Conservation (phyloP, 352 stramenopile species). For the Phytophthora pseudosyringae region DNA sequence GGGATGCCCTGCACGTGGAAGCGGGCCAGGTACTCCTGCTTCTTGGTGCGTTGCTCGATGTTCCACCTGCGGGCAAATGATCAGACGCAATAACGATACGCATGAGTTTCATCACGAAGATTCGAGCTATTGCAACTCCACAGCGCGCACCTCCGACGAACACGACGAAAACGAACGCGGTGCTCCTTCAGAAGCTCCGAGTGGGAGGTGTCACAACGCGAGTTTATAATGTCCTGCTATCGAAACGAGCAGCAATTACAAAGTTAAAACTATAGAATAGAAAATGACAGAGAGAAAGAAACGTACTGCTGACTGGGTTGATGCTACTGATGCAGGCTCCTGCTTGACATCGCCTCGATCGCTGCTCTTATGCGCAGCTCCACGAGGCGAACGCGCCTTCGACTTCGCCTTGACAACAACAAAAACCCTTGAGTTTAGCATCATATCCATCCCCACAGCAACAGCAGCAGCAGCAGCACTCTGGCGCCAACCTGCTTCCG, state of each 20-base stretch:
- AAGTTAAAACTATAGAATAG: constrained; percentile 1
- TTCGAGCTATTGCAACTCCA: not conserved
- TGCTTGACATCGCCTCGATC: constrained; percentile 20
- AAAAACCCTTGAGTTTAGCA: constrained; percentile 5
- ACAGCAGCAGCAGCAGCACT: not conserved
- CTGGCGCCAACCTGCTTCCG: constrained; percentile 9
- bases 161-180: constrained; percentile 60
- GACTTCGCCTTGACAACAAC: constrained; percentile 14
- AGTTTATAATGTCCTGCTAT: constrained; percentile 73
- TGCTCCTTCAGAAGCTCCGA: constrained; percentile 75
- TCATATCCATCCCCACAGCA: not conserved
- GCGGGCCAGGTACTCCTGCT: constrained; percentile 55
- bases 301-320: constrained; percentile 17
- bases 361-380: constrained; percentile 31
- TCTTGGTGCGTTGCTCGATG: constrained; percentile 53
- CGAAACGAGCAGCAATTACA: constrained; percentile 8
- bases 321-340: constrained; percentile 1
- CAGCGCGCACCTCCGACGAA: constrained; percentile 51
- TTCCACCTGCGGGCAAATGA: constrained; percentile 47
- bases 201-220: constrained; percentile 59
- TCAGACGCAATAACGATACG: constrained; percentile 2
- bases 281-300: not conserved
- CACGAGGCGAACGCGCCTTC: constrained; percentile 14
- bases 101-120: constrained; percentile 6
- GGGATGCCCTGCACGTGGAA: constrained; percentile 75